These are phyloP conservation scores for Ambrosia hybrid DNA, from an alignment of 140 eudicot species.

Conservation along the genomic window DNA sequence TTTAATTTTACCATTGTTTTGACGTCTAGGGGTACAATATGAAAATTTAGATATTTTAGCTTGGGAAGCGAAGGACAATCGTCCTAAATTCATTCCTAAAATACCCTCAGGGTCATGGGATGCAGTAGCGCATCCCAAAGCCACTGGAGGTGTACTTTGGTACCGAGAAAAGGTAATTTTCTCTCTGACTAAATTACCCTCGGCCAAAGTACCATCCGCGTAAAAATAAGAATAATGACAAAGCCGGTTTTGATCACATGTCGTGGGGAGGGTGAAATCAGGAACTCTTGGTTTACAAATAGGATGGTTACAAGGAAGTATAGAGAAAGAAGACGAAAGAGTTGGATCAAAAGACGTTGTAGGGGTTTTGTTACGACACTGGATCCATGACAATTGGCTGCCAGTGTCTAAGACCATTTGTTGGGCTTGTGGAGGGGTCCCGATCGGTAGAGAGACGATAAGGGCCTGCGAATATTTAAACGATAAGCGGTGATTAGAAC, in stretches of 20 bases:
- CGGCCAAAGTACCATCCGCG: slow-evolving; percentile 85
- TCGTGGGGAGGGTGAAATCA: slow-evolving; percentile 80
- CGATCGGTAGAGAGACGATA: slow-evolving; percentile 66
- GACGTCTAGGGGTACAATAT: slow-evolving; percentile 69
- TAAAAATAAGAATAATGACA: slow-evolving; percentile 89
- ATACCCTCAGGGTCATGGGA: slow-evolving; percentile 74
- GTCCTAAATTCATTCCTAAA: slow-evolving; percentile 82
- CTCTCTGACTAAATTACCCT: slow-evolving; percentile 80
- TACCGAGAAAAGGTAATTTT: slow-evolving; percentile 51
- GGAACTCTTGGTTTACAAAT: slow-evolving; percentile 73
- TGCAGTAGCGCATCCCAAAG: slow-evolving; percentile 68
- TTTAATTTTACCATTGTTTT: slow-evolving; percentile 17
- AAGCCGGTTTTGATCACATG: slow-evolving; percentile 75
- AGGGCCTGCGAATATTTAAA: slow-evolving; percentile 83
- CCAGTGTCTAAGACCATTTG: slow-evolving; percentile 89
- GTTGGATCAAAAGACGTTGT: slow-evolving; percentile 75
- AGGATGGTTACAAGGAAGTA: slow-evolving; percentile 75
- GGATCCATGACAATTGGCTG: slow-evolving; percentile 89
- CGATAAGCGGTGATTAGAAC: slow-evolving; percentile 32
- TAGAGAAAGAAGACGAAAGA: slow-evolving; percentile 73
- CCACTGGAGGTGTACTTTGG: slow-evolving; percentile 73
- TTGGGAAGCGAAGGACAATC: slow-evolving; percentile 69
- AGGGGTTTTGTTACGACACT: slow-evolving; percentile 67
- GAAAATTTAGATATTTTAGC: slow-evolving; percentile 64
- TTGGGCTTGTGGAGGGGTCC: slow-evolving; percentile 89